Conservation (phyloP, 768 basidiomycete genomes). For the Boletus insuetus region DNA sequence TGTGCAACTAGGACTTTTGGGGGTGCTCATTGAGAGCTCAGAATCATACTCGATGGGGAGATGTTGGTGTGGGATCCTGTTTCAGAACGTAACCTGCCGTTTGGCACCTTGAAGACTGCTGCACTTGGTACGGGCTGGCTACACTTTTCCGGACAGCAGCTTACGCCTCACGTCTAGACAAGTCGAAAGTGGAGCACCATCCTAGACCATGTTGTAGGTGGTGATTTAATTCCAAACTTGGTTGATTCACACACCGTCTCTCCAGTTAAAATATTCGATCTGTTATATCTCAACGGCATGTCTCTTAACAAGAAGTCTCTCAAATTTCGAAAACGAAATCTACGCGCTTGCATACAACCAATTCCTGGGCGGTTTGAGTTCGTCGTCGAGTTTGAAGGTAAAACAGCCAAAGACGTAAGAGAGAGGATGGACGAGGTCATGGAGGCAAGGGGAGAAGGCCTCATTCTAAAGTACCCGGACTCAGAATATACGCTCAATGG, state of each 20-base stretch:
- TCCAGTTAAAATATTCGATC: constrained; percentile 95
- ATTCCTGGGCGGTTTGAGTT: constrained; percentile 83
- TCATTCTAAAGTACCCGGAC: constrained; percentile 85
- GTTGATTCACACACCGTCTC: background rate
- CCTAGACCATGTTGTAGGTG: constrained; percentile 89
- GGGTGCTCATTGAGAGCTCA: constrained; percentile 30
- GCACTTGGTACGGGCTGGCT: constrained; percentile 61
- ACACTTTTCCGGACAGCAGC: background rate
- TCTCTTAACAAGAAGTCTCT: constrained; percentile 72
- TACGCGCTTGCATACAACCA: constrained; percentile 63
- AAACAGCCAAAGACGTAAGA: constrained; percentile 78
- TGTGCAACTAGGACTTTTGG: background rate
- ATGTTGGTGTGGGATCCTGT: constrained; percentile 98
- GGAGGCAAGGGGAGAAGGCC: constrained; percentile 83
- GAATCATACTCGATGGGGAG: constrained; percentile 94
- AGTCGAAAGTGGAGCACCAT: constrained; percentile 62
- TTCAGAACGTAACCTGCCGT: constrained; percentile 83
- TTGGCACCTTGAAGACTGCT: constrained; percentile 91
- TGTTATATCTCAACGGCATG: constrained; percentile 84
- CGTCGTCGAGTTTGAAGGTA: constrained; percentile 66
- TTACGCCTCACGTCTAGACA: constrained; percentile 44
- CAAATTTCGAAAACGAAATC: constrained; percentile 74
- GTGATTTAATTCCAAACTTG: background rate
- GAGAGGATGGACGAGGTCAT: constrained; percentile 80
- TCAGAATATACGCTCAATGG: constrained; percentile 84